Conservation (phyloP, 1,139 yeast genomes). For the Lodderomyces pseudojiufengensis region DNA sequence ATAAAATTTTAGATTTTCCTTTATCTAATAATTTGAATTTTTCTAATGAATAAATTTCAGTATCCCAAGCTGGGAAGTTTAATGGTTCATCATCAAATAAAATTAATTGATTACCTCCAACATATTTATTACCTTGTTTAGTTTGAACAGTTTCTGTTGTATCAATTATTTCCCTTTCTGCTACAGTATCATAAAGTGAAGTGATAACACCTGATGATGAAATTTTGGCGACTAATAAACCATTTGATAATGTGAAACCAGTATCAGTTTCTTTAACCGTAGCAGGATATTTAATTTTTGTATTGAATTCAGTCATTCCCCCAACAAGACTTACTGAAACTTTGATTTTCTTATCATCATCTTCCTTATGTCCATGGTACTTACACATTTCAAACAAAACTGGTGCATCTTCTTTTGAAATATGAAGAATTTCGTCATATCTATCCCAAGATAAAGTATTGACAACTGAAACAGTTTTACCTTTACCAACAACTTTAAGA, state of each 20-base stretch:
- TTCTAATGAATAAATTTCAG: constrained; percentile 80
- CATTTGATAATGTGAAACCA: constrained; percentile 55
- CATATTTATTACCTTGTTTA: constrained; percentile 23
- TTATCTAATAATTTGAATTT: constrained; percentile 49
- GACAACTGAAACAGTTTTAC: constrained; percentile 20
- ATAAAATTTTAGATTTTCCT: constrained; percentile 48
- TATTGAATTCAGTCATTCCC: constrained; percentile 16
- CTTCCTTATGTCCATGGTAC: constrained; percentile 2
- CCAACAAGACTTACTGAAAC: constrained; percentile 14
- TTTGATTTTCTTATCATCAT: constrained; percentile 7
- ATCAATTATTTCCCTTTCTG: constrained; percentile 67
- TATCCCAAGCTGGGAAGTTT: constrained; percentile 96
- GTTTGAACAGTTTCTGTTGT: constrained; percentile 45
- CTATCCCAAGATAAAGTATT: constrained; percentile 74
- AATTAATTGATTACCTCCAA: constrained; percentile 75
- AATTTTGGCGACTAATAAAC: constrained; percentile 54
- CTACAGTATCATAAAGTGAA: constrained; percentile 59
- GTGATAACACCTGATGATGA: constrained; percentile 60
- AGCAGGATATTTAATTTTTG: constrained; percentile 40
- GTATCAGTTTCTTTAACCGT: constrained; percentile 39
- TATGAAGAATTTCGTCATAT: constrained; percentile 43
- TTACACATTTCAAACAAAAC: constrained; percentile 10
- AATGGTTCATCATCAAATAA: constrained; percentile 87
- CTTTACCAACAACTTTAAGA: constrained; percentile 21
- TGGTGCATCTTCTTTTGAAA: constrained; percentile 16